phyloP scores from a whole-genome alignment of 2,329 filamentous ascomycete species.

The Penicillium decumbens region DNA sequence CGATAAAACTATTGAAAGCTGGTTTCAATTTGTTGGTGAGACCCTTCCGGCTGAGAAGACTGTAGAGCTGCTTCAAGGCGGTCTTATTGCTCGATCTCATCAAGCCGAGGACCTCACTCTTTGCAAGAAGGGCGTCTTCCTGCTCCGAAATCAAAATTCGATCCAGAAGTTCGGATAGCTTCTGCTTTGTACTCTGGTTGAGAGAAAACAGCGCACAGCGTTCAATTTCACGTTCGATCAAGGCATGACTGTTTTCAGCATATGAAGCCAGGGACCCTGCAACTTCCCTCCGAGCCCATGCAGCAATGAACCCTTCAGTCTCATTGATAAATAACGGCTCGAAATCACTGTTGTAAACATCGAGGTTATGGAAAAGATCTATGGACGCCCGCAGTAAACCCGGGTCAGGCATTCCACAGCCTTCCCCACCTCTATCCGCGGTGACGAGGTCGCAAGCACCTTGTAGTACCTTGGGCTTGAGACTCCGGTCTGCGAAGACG shows the following conservation, averaged over 20 bases:
- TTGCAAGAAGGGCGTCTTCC: slow-evolving; percentile 61
- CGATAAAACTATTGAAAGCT: slow-evolving; percentile 76
- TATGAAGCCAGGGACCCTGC: slow-evolving; percentile 66
- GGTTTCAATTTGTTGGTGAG: slow-evolving; percentile 65
- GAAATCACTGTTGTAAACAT: slow-evolving; percentile 73
- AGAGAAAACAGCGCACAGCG: slow-evolving; percentile 78
- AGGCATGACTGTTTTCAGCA: slow-evolving; percentile 61
- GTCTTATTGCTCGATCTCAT: slow-evolving; percentile 65
- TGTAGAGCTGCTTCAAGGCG: slow-evolving; percentile 72
- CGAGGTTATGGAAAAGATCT: slow-evolving; percentile 77
- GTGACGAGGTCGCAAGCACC: slow-evolving; percentile 74
- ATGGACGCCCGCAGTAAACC: slow-evolving; percentile 69
- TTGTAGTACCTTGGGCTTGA: slow-evolving; percentile 54
- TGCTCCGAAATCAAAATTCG: slow-evolving; percentile 65
- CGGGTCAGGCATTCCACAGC: slow-evolving; percentile 54
- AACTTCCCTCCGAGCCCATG: slow-evolving; percentile 66
- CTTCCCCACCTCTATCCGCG: slow-evolving; percentile 59
- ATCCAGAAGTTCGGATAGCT: slow-evolving; percentile 69
- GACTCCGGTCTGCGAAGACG: slow-evolving; percentile 51
- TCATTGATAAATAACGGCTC: slow-evolving; percentile 67
- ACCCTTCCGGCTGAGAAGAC: slow-evolving; percentile 66
- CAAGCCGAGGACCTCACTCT: slow-evolving; percentile 65
- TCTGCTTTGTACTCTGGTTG: slow-evolving; percentile 74
- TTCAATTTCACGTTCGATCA: slow-evolving; percentile 67
- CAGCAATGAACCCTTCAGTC: slow-evolving; percentile 63